Base-by-base conservation (phyloP, 2,329 filamentous ascomycete genomes). In the Zymoseptoria ardabiliae region DNA sequence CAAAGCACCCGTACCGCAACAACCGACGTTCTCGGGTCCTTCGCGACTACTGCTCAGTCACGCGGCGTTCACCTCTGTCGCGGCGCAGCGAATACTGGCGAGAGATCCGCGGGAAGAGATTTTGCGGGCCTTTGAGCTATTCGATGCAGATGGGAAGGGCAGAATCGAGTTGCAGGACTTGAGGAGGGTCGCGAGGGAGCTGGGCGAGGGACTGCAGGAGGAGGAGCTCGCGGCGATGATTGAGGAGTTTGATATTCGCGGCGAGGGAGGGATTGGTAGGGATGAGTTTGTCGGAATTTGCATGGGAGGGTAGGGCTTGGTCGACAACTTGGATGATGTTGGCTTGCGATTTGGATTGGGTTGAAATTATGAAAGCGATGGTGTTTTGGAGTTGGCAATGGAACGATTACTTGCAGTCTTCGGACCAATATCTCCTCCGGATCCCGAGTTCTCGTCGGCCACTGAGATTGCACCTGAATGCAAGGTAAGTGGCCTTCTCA, bases 171-270 rank as follows among this genome's bases (percentile, higher is more conserved):
- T 97, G 53, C 89, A 94, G 61, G 94, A 97, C 77, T 78, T 99
- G 75, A 81, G 91, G 63, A 81, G 91, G 59, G 90, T 97, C 23
- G 91, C 93, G 59, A 84, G 91, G 69, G 94, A 97, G 73, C 79
- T 99, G 64, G 94, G 94, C 7, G 93, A 97, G 74, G 91, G 90
- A 11, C 81, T 99, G 66, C 90, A 94, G 67, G 93, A 99, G 71
- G 89, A 95, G 69, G 94, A 99, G 74, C 81, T 99, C 62, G 82
- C 85, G 67, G 91, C 91, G 65, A 99, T 99, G 94, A 94, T 99
- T 77, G 91, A 97, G 71, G 93, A 97, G 75, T 95, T 97, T 78
- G 94, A 99, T 77, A 82, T 97, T 65, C 90, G 96, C 71, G 93
- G 91, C 1, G 95, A 96, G 68, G 92, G 92, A 10, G 91, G 82